Evolutionary conservation across 345 rosid species (phyloP).

Genomic region (Corymbia maculata): DNA sequence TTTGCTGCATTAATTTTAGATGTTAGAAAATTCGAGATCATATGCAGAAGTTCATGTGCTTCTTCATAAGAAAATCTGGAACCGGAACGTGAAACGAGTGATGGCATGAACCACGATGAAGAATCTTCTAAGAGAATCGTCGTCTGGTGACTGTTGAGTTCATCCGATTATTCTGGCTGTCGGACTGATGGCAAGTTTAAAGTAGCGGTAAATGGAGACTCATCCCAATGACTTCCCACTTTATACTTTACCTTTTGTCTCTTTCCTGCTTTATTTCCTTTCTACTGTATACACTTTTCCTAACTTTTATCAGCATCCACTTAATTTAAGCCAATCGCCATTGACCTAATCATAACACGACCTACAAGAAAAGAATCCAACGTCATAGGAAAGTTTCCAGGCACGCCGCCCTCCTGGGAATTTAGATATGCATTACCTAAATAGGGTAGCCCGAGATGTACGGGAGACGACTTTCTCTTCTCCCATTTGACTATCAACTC

Average conservation of each 20-base stretch:
- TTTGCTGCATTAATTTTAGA: not conserved
- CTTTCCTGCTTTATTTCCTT: not conserved
- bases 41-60: not conserved
- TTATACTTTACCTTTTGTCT: not conserved
- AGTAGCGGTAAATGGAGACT: not conserved
- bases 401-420: not conserved
- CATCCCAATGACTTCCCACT: not conserved
- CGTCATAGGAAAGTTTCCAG: not conserved
- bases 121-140: not conserved
- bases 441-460: not conserved
- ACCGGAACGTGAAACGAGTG: not conserved
- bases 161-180: not conserved
- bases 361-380: not conserved
- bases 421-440: not conserved
- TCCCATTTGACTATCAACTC: not conserved
- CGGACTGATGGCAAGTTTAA: not conserved
- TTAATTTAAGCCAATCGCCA: not conserved
- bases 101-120: not conserved
- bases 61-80: not conserved
- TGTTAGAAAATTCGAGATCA: not conserved
- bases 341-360: not conserved
- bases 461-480: not conserved
- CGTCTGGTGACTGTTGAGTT: not conserved
- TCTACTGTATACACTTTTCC: not conserved
- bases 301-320: not conserved